Conservation (phyloP, 768 basidiomycete species). For the Piloderma croceum region DNA sequence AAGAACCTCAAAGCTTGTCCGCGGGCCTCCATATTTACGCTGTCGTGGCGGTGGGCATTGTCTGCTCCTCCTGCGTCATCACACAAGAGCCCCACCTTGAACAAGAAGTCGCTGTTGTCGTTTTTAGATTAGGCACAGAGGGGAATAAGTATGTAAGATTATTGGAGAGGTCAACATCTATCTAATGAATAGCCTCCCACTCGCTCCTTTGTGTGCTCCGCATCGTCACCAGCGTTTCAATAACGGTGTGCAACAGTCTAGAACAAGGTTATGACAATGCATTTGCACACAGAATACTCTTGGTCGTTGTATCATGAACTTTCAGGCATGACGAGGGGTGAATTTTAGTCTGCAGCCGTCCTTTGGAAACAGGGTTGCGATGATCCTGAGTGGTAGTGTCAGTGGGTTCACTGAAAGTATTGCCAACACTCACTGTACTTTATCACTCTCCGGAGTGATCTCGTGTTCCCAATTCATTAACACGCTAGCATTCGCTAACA, state of each 20-base stretch:
- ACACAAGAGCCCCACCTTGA: too few relatives aligned
- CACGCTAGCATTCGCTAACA: slow-evolving; percentile 75
- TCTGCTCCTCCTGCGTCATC: too few relatives aligned
- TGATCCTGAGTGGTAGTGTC: slow-evolving; percentile 49
- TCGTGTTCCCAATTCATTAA: slow-evolving; percentile 86
- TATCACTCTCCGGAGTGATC: slow-evolving; percentile 67
- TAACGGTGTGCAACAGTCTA: background rate
- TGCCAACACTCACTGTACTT: slow-evolving; percentile 64
- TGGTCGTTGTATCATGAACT: too few relatives aligned
- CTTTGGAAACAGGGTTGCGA: slow-evolving; percentile 95
- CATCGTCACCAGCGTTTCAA: background rate
- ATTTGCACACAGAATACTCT: background rate
- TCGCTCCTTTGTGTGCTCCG: too few relatives aligned
- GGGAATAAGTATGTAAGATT: background rate
- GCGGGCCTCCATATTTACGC: too few relatives aligned
- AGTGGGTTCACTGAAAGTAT: slow-evolving; percentile 1
- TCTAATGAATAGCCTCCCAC: too few relatives aligned
- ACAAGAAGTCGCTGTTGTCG: too few relatives aligned
- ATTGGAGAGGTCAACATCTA: background rate
- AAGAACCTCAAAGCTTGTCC: too few relatives aligned
- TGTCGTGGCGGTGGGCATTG: too few relatives aligned
- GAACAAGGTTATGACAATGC: background rate
- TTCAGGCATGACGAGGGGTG: slow-evolving; percentile 42
- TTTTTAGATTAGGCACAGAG: background rate
- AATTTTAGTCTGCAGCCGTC: slow-evolving; percentile 84